These are phyloP conservation scores for Kernera saxatilis DNA, from an alignment of 345 rosid genomes.

Conservation along the genomic window DNA sequence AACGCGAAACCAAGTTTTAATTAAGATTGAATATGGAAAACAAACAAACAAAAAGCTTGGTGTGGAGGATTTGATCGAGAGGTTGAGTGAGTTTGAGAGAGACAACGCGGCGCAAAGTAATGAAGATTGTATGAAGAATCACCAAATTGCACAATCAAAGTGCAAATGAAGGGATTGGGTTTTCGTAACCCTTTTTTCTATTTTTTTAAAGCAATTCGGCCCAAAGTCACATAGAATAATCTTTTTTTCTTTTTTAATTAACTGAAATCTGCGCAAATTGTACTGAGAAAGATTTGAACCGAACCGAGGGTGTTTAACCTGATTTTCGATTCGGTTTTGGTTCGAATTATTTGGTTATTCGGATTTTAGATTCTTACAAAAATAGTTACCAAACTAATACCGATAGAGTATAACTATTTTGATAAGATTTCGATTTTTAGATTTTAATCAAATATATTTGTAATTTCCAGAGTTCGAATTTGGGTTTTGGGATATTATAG, in stretches of 20 bases:
- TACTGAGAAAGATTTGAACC: neutral
- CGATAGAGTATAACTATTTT: too few species aligned
- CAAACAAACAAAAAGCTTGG: neutral
- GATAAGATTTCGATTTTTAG: too few species aligned
- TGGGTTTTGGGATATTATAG: too few species aligned
- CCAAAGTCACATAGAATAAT: neutral
- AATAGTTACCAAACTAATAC: too few species aligned
- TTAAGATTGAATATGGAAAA: neutral
- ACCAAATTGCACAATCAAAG: neutral
- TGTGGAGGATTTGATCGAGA: neutral
- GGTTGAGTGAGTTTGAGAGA: neutral
- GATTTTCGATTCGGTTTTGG: neutral
- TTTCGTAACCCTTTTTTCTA: neutral
- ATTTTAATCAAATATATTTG: too few species aligned
- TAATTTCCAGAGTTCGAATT: too few species aligned
- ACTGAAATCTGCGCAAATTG: neutral
- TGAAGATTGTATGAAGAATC: neutral
- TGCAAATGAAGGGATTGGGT: neutral
- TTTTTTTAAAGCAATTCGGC: neutral
- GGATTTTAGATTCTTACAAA: too few species aligned
- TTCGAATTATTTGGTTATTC: neutral
- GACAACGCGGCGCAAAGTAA: conserved; percentile 11
- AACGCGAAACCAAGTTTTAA: neutral
- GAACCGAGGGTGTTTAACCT: neutral
- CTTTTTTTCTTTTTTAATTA: neutral